Conservation (phyloP, 768 basidiomycete species). For the Kwoniella dejecticola region DNA sequence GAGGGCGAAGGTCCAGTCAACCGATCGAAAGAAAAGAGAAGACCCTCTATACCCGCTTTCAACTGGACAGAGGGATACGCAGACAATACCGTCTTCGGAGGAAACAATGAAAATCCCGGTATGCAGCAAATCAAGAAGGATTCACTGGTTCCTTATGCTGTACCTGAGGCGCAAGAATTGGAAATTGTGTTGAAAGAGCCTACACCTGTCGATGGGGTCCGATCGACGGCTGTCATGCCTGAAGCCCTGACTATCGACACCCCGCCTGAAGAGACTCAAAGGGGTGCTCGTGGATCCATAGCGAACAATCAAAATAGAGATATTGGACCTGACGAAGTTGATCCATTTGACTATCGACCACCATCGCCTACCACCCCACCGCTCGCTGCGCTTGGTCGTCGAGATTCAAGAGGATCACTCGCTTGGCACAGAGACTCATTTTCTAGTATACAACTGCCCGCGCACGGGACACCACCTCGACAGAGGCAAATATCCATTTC, state of each 20-base stretch:
- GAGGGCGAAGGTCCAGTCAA: conserved; percentile 8
- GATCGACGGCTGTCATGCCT: conserved; percentile 7
- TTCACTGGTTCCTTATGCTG: conserved; percentile 1
- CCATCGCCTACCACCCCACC: conserved; percentile 6
- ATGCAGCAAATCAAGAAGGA: conserved; percentile 3
- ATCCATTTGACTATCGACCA: conserved; percentile 13
- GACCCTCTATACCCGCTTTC: conserved; percentile 25
- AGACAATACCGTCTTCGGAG: conserved; percentile 9
- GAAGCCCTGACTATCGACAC: conserved; percentile 3
- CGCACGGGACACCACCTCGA: conserved; percentile 7
- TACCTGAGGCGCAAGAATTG: conserved; percentile 17
- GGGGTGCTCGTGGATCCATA: neutral
- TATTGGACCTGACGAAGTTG: conserved; percentile 16
- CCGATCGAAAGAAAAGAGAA: neutral
- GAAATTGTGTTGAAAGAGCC: conserved; percentile 23
- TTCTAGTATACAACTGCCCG: neutral
- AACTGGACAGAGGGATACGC: conserved; percentile 38
- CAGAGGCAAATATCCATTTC: conserved; percentile 17
- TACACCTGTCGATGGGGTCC: conserved; percentile 11
- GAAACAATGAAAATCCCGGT: neutral
- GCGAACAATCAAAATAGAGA: neutral
- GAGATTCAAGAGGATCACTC: conserved; percentile 13
- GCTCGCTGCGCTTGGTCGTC: neutral
- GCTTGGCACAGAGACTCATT: conserved; percentile 11
- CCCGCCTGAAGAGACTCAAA: neutral